Percentiles rank a stretch among this genome's conserved stretches.
phyloP scores from a whole-genome alignment of 2,329 filamentous ascomycete genomes.

The Stagonosporopsis vannaccii region DNA sequence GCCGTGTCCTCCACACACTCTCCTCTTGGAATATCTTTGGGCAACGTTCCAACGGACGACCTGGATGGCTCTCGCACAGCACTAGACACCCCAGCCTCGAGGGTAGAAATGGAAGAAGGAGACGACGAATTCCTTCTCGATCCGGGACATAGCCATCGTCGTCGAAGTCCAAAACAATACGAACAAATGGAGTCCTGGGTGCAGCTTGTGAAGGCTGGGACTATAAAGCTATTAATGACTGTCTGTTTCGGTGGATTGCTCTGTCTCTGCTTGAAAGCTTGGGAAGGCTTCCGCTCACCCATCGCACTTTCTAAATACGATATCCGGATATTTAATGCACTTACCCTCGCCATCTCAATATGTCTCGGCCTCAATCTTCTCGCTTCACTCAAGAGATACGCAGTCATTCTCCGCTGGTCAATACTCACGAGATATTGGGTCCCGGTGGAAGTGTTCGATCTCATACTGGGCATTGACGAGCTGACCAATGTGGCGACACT shows the following conservation, averaged over 20 bases:
- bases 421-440: slow-evolving; percentile 38
- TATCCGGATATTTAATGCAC: slow-evolving; percentile 42
- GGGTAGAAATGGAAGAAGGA: background rate
- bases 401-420: slow-evolving; percentile 42
- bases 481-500: slow-evolving; percentile 42
- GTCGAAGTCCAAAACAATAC: background rate
- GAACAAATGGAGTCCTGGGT: slow-evolving; percentile 7
- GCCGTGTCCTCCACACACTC: background rate
- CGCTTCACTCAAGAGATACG: slow-evolving; percentile 42
- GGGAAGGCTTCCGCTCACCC: slow-evolving; percentile 35
- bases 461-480: slow-evolving; percentile 42
- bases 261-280: slow-evolving; percentile 34
- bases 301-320: slow-evolving; percentile 33
- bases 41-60: background rate
- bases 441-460: slow-evolving; percentile 43
- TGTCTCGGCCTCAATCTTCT: slow-evolving; percentile 45
- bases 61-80: background rate
- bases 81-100: background rate
- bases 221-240: slow-evolving; percentile 34
- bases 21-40: background rate
- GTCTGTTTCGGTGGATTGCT: slow-evolving; percentile 38
- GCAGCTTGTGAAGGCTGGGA: slow-evolving; percentile 32
- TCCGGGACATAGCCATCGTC: background rate
- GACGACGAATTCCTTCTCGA: background rate
- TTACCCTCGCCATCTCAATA: slow-evolving; percentile 42